These are phyloP conservation scores for Heterobasidion occidentale DNA, from an alignment of 1,284 basidiomycete genomes.

Conservation along the genomic window DNA sequence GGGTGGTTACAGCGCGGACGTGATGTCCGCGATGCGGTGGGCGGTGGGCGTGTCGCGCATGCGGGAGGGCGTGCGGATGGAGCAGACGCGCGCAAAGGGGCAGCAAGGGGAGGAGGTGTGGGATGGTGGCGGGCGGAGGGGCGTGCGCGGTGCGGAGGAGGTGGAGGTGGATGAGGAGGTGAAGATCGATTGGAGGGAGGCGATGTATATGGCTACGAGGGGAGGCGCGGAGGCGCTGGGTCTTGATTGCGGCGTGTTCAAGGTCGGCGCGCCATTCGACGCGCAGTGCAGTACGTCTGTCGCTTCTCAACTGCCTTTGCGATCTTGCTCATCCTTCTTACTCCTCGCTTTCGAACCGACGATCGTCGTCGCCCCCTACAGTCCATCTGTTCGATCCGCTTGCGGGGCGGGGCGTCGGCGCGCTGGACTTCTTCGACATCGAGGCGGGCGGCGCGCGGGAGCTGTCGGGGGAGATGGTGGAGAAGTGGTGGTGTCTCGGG, in stretches of 20 bases:
- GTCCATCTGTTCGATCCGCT: slow-evolving; percentile 41
- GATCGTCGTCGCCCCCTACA: slow-evolving; percentile 16
- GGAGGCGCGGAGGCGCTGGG: slow-evolving; percentile 69
- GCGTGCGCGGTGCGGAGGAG: slow-evolving; percentile 2
- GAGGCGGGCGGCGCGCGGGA: slow-evolving; percentile 15
- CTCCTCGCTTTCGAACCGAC: too few species aligned
- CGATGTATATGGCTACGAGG: slow-evolving; percentile 70
- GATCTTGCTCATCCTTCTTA: neutral
- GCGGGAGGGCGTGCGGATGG: slow-evolving; percentile 47
- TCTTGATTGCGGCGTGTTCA: slow-evolving; percentile 49
- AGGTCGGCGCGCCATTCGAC: slow-evolving; percentile 70
- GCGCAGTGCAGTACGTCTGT: slow-evolving; percentile 64
- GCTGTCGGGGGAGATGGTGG: slow-evolving; percentile 51
- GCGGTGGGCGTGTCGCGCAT: slow-evolving; percentile 67
- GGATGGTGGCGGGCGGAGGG: neutral
- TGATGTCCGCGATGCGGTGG: slow-evolving; percentile 73
- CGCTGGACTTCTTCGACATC: slow-evolving; percentile 64
- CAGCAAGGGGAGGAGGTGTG: neutral
- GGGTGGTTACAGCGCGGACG: slow-evolving; percentile 73
- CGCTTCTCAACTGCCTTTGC: neutral
- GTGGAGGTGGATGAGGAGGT: slow-evolving; percentile 14
- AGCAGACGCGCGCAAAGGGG: slow-evolving; percentile 1
- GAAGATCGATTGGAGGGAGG: slow-evolving; percentile 71
- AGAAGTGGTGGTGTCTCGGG: slow-evolving; percentile 86
- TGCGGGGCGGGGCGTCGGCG: slow-evolving; percentile 40